A percentile compares a stretch with the other conserved stretches of the same genome.
phyloP scores from a whole-genome alignment of 2,329 filamentous ascomycete species.

The Talaromyces sp. region DNA sequence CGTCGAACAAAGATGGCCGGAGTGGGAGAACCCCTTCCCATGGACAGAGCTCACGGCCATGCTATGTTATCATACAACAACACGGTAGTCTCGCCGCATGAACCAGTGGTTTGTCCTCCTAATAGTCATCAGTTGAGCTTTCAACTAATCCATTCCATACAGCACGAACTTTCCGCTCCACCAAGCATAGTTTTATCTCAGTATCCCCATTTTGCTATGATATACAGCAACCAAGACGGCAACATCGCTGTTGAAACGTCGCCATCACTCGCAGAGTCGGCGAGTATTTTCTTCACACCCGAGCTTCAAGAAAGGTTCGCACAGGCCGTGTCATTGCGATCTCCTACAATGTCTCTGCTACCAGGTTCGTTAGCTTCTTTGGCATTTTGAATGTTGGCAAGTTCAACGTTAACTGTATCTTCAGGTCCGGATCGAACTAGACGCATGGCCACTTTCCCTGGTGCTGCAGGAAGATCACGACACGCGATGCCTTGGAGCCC shows the following conservation, averaged over 20 bases:
- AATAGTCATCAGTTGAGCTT: neutral
- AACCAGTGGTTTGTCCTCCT: constrained; percentile 14
- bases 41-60: constrained; percentile 5
- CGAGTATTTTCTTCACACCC: constrained; percentile 28
- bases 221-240: constrained; percentile 32
- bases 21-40: constrained; percentile 8
- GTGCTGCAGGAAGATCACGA: constrained; percentile 10
- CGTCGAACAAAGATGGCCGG: neutral
- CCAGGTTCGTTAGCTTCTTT: constrained; percentile 18
- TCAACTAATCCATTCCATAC: neutral
- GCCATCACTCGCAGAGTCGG: constrained; percentile 27
- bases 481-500: constrained; percentile 19
- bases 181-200: constrained; percentile 15
- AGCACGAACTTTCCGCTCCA: constrained; percentile 18
- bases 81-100: constrained; percentile 16
- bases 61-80: constrained; percentile 11
- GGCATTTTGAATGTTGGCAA: neutral
- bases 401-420: neutral
- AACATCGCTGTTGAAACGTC: constrained; percentile 27
- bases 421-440: constrained; percentile 2
- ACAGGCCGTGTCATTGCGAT: constrained; percentile 18
- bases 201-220: constrained; percentile 32
- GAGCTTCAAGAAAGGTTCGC: constrained; percentile 30
- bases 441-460: constrained; percentile 1
- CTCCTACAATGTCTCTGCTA: constrained; percentile 19